These are phyloP conservation scores for Mycena vulgaris DNA, from an alignment of 768 basidiomycete species.

Conservation along the genomic window DNA sequence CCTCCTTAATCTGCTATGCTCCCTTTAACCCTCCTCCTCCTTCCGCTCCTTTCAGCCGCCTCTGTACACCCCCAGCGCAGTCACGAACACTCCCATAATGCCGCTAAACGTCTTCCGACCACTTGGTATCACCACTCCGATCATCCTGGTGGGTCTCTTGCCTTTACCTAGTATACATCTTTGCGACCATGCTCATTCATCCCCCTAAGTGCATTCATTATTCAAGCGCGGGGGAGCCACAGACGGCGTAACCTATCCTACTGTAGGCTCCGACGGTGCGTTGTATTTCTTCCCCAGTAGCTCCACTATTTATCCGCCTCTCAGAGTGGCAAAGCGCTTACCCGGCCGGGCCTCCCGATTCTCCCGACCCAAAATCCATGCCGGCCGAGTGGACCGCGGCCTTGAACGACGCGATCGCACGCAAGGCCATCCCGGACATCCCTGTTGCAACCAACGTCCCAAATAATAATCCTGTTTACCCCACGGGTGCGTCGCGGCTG, in stretches of 20 bases:
- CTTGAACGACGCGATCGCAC: conserved; percentile 73
- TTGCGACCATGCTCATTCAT: not conserved
- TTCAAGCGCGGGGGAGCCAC: conserved; percentile 68
- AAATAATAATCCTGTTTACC: conserved; percentile 23
- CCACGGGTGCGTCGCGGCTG: conserved; percentile 7
- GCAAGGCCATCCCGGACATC: conserved; percentile 83
- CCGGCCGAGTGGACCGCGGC: conserved; percentile 45
- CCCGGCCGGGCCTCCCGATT: conserved; percentile 1
- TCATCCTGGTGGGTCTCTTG: conserved; percentile 51
- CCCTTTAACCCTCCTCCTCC: not conserved
- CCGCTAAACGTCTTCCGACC: conserved; percentile 48
- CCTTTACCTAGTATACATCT: not conserved
- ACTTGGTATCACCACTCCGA: conserved; percentile 75
- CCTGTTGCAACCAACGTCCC: conserved; percentile 61
- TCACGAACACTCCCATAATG: conserved; percentile 11
- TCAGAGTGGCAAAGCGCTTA: conserved; percentile 13
- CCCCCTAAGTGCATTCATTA: conserved; percentile 58
- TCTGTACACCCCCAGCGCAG: not conserved
- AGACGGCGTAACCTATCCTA: conserved; percentile 50
- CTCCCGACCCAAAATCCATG: conserved; percentile 9
- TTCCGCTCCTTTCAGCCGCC: conserved; percentile 11
- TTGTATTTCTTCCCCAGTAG: not conserved
- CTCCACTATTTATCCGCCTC: not conserved
- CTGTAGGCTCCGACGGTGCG: conserved; percentile 27
- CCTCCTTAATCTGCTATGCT: conserved; percentile 8